Evolutionary conservation across 192 early-diverging fungal species (phyloP), one percentile per base, ranked within the genome.

Genomic region (Linnemannia hyalina): DNA sequence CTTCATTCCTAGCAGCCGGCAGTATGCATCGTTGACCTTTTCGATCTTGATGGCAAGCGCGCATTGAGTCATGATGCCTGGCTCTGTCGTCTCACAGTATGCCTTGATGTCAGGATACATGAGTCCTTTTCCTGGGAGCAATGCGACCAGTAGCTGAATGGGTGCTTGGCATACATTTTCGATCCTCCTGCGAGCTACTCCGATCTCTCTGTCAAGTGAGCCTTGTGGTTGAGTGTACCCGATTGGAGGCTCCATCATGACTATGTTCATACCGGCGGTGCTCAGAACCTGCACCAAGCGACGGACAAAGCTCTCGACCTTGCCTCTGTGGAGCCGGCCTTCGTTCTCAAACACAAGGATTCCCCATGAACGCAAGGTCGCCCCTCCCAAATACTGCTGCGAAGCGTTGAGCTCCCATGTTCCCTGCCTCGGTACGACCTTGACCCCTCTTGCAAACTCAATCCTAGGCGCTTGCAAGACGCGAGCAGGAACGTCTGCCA

Each of bases 1-100:
- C 91, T 98, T 98, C 63, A 97, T 90, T 70, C 92, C 92, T n/a
- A 98, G 90, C 77, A 97, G 96, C 15, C 95, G 95, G 78, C 95
- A 96, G 90, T 98, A 97, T 87, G 97, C 95, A 29, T 85, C 74
- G 23, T 80, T 73, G 10, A 52, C 49, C n/a, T 57, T 68, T 11
- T 29, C 7, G 8, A 72, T 38, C 42, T 85, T 75, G 35, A 23
- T 5, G 2, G 44, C 20, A 9, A 72, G 36, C 0, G 75, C 74
- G 26, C 83, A 85, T 35, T 85, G 83, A 2, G 83, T 80, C 69
- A 80, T 76, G 4, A 76, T 23, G 0, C 78, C 83, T 0, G 9
- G 6, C 3, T 3, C 15, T 15, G 32, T 22, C 0, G 77, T 80
- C 70, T 79, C 78, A 36, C 65, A 69, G 36, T 63, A 38, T 6